Base-by-base conservation (phyloP, 1,139 yeast species). In the Pichiaceae sp. region DNA sequence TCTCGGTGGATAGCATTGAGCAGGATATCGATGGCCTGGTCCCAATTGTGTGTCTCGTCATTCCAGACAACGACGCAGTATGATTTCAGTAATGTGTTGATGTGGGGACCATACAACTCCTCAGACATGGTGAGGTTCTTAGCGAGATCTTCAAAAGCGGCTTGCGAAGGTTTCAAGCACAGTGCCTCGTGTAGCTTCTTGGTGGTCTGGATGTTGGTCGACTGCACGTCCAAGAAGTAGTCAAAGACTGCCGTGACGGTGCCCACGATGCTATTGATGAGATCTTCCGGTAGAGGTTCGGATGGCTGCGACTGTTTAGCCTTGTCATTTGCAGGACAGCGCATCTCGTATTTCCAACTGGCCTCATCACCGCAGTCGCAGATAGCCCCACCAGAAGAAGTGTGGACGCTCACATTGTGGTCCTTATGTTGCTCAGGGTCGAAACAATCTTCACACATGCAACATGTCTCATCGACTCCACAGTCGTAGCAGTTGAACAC, bases 351-450 rank as follows among this genome's bases (percentile, higher is more conserved):
- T 24, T 64, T 69, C 78, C 95, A 89, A 0, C 95, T 94, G 43
- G 80, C 85, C 0, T 72, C 68, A 53, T 91, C 96, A 2, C 97
- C 96, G 61, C 97, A 91, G 55, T 91, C 96, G 56, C 97, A 91
- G 18, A 80, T 72, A 2, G 89, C 74, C 34, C 65, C 64, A 1
- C 73, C 78, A 2, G 56, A 46, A 3, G 84, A 68, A 9, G 64
- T 62, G 44, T 70, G 70, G 32, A 74, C 68, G 17, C 66, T 59
- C 3, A 82, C 83, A 42, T 72, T 71, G 52, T 82, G 93, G 33
- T 69, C 76, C 14, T 59, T 51, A 53, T 82, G 94, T 49, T 80
- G 86, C 3, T 67, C 66, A 38, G 72, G 70, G 53, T 80, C 78
- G 59, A 79, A 82, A 52, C 94, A 82, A 47, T 72, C 60, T 11